Conservation (phyloP, 371 early-diverging fungal genomes). For the Zychaea mexicana region DNA sequence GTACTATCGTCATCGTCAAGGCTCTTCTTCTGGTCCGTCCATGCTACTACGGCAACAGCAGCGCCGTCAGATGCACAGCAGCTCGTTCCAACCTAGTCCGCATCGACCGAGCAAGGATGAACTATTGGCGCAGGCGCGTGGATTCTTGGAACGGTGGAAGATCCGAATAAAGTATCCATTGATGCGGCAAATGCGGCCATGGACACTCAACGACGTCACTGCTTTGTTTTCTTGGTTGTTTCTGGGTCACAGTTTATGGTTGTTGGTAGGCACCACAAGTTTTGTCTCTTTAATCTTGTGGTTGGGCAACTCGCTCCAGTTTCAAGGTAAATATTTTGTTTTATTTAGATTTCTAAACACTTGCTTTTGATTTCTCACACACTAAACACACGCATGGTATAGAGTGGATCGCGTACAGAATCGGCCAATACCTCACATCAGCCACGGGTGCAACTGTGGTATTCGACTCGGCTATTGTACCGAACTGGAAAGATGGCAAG, state of each 20-base stretch:
- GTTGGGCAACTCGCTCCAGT: slow-evolving; percentile 84
- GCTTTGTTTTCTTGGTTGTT: slow-evolving; percentile 92
- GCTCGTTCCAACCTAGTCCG: slow-evolving; percentile 11
- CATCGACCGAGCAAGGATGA: slow-evolving; percentile 48
- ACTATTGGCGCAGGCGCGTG: slow-evolving; percentile 47
- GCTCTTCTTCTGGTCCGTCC: neutral
- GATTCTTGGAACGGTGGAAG: slow-evolving; percentile 54
- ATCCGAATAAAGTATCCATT: slow-evolving; percentile 59
- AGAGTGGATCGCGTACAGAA: slow-evolving; percentile 80
- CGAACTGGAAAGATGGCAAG: slow-evolving; percentile 91
- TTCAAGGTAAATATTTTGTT: slow-evolving; percentile 83
- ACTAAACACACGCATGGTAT: neutral
- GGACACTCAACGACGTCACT: slow-evolving; percentile 87
- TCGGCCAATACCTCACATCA: slow-evolving; percentile 80
- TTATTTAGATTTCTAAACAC: no score
- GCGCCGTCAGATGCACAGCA: slow-evolving; percentile 4
- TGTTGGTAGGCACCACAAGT: slow-evolving; percentile 90
- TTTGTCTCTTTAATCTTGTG: slow-evolving; percentile 83
- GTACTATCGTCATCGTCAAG: neutral
- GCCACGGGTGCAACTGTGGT: slow-evolving; percentile 84
- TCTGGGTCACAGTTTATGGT: slow-evolving; percentile 82
- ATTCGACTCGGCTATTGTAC: slow-evolving; percentile 91
- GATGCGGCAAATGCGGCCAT: slow-evolving; percentile 75
- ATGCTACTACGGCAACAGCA: neutral
- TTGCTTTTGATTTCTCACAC: neutral